phyloP scores from a whole-genome alignment of 345 rosid genomes.

The Excoecaria agallocha region DNA sequence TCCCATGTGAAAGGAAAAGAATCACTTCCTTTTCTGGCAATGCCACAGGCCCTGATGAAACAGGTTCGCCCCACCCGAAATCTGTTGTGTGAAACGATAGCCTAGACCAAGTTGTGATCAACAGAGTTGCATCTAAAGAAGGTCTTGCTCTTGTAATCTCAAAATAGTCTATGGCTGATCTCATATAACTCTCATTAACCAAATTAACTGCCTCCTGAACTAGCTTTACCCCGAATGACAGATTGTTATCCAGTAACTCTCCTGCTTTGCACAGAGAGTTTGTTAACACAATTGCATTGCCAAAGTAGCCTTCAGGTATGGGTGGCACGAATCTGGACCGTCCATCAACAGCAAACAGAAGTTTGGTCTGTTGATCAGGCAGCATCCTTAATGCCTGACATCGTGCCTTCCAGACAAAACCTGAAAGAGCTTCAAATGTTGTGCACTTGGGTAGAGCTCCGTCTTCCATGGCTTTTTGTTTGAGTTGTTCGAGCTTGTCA shows the following conservation, averaged over 20 bases:
- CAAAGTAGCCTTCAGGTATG: constrained; percentile 64
- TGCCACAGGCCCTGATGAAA: constrained; percentile 72
- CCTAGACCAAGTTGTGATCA: constrained; percentile 83
- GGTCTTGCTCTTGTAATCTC: constrained; percentile 83
- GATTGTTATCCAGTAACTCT: constrained; percentile 51
- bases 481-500: constrained; percentile 57
- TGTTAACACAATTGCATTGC: constrained; percentile 75
- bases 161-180: constrained; percentile 84
- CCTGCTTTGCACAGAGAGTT: constrained; percentile 60
- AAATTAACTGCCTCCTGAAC: constrained; percentile 61
- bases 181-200: constrained; percentile 71
- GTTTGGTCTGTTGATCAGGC: constrained; percentile 70
- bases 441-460: constrained; percentile 51
- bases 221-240: constrained; percentile 47
- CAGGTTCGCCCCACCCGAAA: constrained; percentile 87
- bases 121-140: constrained; percentile 64
- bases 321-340: constrained; percentile 61
- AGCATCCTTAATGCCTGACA: constrained; percentile 55
- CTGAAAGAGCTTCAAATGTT: constrained; percentile 72
- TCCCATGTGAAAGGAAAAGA: constrained; percentile 65
- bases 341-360: constrained; percentile 86
- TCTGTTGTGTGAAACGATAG: constrained; percentile 74
- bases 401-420: constrained; percentile 76
- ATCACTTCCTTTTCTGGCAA: constrained; percentile 87
- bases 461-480: constrained; percentile 43